Base-by-base conservation (phyloP, 2,329 filamentous ascomycete genomes). In the Fusarium goolgardi region DNA sequence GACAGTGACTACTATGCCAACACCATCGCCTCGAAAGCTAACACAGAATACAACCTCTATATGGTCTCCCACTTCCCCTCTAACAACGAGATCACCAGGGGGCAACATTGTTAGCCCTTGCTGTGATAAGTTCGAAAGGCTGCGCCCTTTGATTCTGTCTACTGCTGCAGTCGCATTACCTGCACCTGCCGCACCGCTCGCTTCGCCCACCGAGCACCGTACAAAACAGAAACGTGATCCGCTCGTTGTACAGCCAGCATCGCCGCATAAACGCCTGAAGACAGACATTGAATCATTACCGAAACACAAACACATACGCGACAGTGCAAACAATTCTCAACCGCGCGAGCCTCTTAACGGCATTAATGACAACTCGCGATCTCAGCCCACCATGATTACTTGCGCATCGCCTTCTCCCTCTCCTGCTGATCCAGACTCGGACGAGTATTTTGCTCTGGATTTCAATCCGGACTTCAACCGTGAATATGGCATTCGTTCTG, bases 1-100 rank as follows among this genome's bases (percentile, higher is more conserved):
- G 35, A 84, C 81, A 1, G 75, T 76, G 40, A 79, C 80, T 2
- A 78, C 78, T 18, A 74, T 76, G 64, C 71, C 73, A 46, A 77
- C 78, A 2, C 76, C 78, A 6, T 80, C 78, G 12, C 78, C 77
- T 21, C 68, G 54, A 37, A 73, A 60, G 46, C 67, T 63, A 34
- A 76, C 75, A 18, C 75, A 75, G 47, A 70, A 47, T 6, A 69
- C 75, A 5, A 64, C 41, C 15, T 59, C 49, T 20, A 57, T 67
- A n/a, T 50, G 58, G 54, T 71, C 68, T 29, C 57, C 63, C 3
- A 60, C 40, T 16, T 72, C 69, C 10, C 66, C 71, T 3, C 20
- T 53, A 9, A 31, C 53, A 34, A 39, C 21, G 9, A 67, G 43
- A 21, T 58, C 49, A 15, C 35, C 63, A 13, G 12, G 13, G 13